phyloP scores from a whole-genome alignment of 495 filamentous ascomycete species.

The Penicillium salamii region DNA sequence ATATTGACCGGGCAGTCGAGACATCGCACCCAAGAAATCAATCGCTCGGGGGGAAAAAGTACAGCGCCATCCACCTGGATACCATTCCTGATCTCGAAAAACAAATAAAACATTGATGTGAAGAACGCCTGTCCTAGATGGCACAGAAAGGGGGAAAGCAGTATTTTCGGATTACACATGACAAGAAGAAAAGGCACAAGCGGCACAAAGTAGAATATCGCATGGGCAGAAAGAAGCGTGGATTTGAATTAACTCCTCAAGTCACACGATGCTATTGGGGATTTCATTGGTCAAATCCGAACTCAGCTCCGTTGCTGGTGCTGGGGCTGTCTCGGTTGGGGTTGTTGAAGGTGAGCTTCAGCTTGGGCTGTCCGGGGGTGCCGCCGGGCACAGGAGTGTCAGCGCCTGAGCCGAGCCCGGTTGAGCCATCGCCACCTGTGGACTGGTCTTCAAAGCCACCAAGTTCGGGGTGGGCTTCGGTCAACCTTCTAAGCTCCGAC shows the following conservation, averaged over 20 bases:
- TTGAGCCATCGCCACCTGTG: conserved; percentile 59
- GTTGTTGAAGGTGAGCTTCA: conserved; percentile 57
- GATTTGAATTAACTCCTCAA: background rate
- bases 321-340: conserved; percentile 34
- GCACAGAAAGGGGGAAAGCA: conserved; percentile 4
- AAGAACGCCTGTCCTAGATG: conserved; percentile 14
- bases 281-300: conserved; percentile 36
- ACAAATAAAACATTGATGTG: conserved; percentile 1
- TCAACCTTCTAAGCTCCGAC: conserved; percentile 64
- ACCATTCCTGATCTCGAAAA: conserved; percentile 11
- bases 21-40: conserved; percentile 8
- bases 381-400: conserved; percentile 66
- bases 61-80: conserved; percentile 10
- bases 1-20: background rate
- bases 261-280: background rate
- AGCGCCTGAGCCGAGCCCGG: conserved; percentile 60
- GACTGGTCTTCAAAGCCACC: conserved; percentile 63
- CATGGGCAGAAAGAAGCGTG: conserved; percentile 12
- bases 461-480: conserved; percentile 69
- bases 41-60: conserved; percentile 13
- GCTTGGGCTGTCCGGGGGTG: conserved; percentile 52
- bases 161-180: conserved; percentile 18
- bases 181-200: conserved; percentile 7
- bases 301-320: conserved; percentile 25
- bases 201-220: conserved; percentile 1